Percentiles rank a stretch among this genome's conserved stretches.
These are phyloP conservation scores for Kwoniella pini DNA, from an alignment of 768 basidiomycete species.

Conservation along the genomic window DNA sequence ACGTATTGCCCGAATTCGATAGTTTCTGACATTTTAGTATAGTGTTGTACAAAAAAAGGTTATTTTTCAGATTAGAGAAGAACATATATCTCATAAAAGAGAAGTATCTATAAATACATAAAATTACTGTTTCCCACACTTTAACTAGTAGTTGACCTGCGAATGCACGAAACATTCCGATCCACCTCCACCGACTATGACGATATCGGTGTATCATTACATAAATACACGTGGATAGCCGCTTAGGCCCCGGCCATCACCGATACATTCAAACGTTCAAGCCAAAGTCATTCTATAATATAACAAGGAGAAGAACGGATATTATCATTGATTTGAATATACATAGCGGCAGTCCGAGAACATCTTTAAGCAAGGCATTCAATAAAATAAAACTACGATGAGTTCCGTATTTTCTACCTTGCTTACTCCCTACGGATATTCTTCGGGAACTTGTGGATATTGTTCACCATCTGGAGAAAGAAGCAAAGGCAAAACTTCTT, in stretches of 20 bases:
- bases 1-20: conserved; percentile 53
- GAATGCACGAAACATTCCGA: too few species aligned
- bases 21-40: conserved; percentile 29
- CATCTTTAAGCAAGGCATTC: too few species aligned
- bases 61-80: background rate
- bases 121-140: background rate
- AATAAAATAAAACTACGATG: too few species aligned
- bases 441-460: conserved; percentile 47
- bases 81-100: too few species aligned
- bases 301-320: too few species aligned
- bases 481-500: conserved; percentile 21
- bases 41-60: background rate
- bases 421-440: conserved; percentile 36
- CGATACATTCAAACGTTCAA: too few species aligned
- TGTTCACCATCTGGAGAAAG: conserved; percentile 42
- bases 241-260: background rate
- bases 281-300: too few species aligned
- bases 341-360: too few species aligned
- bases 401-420: background rate
- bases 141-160: background rate
- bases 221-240: background rate
- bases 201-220: too few species aligned
- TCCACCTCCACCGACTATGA: too few species aligned
- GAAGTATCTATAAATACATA: background rate
- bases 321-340: too few species aligned